These are phyloP conservation scores for Emergomyces pasteurianus DNA, from an alignment of 2,329 filamentous ascomycete genomes.

Conservation along the genomic window DNA sequence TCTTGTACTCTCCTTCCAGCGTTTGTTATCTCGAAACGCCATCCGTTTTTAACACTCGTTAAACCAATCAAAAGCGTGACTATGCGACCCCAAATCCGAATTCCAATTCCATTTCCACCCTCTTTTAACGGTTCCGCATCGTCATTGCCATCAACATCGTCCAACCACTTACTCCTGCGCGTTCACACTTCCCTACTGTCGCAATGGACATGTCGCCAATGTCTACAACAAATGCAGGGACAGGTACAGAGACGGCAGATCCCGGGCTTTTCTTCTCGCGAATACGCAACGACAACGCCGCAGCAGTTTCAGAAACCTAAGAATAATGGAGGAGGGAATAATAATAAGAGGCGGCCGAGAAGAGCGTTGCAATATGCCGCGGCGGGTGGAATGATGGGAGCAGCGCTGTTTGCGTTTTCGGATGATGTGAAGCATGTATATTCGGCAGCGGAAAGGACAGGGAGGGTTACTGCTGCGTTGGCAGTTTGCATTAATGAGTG, in stretches of 20 bases:
- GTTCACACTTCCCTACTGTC: background rate
- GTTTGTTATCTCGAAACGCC: background rate
- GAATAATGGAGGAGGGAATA: background rate
- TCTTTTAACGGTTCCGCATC: background rate
- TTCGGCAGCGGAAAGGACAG: slow-evolving; percentile 62
- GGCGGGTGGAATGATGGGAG: slow-evolving; percentile 26
- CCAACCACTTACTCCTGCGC: background rate
- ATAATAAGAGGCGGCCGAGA: slow-evolving; percentile 8
- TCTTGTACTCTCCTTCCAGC: background rate
- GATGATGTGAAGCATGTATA: slow-evolving; percentile 66
- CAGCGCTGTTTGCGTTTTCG: slow-evolving; percentile 38
- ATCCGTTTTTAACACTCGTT: background rate
- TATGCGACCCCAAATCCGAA: slow-evolving; percentile 6
- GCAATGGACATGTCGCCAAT: slow-evolving; percentile 15
- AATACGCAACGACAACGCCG: slow-evolving; percentile 1
- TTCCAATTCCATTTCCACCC: background rate
- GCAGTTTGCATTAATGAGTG: slow-evolving; percentile 83
- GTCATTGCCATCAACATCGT: background rate
- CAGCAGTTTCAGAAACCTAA: background rate
- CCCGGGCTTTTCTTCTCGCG: background rate
- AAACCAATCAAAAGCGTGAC: background rate
- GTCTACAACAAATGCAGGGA: slow-evolving; percentile 8
- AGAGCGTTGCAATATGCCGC: slow-evolving; percentile 23
- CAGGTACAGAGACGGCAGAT: background rate
- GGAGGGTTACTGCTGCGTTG: slow-evolving; percentile 63